Conservation (phyloP, 2,329 filamentous ascomycete species). For the Xylaria sp. region DNA sequence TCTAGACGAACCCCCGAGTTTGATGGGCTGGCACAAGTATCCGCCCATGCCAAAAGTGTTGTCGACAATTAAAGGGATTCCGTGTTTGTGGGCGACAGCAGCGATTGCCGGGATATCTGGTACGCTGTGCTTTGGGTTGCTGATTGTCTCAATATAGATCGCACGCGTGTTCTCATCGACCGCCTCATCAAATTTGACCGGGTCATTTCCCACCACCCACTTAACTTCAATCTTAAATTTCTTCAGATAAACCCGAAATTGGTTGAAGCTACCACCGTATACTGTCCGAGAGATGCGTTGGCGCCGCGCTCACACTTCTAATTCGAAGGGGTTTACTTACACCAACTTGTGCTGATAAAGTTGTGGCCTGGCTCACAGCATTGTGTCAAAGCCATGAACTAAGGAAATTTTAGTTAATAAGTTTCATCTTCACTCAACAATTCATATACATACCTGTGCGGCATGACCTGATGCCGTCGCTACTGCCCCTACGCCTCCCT, state of each 20-base stretch:
- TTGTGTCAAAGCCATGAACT: constrained; percentile 53
- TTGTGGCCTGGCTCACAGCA: constrained; percentile 53
- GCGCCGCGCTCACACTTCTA: constrained; percentile 2
- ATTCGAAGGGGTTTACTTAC: constrained; percentile 39
- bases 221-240: constrained; percentile 54
- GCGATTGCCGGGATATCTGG: constrained; percentile 75
- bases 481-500: constrained; percentile 53
- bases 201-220: constrained; percentile 50
- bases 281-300: constrained; percentile 40
- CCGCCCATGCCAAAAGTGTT: constrained; percentile 80
- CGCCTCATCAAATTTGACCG: constrained; percentile 47
- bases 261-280: constrained; percentile 54
- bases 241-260: constrained; percentile 53
- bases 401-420: constrained; percentile 21
- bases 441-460: constrained; percentile 45
- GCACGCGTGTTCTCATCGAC: constrained; percentile 49
- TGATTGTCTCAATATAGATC: constrained; percentile 51
- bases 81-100: constrained; percentile 63
- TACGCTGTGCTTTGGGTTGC: constrained; percentile 56
- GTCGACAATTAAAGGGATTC: constrained; percentile 61
- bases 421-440: constrained; percentile 16
- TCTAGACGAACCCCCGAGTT: constrained; percentile 61
- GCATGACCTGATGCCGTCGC: constrained; percentile 53
- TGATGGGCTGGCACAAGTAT: constrained; percentile 73
- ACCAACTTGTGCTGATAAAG: constrained; percentile 52